Evolutionary conservation across 2,329 filamentous ascomycete genomes (phyloP).

Genomic region (Aspergillaceae sp.): DNA sequence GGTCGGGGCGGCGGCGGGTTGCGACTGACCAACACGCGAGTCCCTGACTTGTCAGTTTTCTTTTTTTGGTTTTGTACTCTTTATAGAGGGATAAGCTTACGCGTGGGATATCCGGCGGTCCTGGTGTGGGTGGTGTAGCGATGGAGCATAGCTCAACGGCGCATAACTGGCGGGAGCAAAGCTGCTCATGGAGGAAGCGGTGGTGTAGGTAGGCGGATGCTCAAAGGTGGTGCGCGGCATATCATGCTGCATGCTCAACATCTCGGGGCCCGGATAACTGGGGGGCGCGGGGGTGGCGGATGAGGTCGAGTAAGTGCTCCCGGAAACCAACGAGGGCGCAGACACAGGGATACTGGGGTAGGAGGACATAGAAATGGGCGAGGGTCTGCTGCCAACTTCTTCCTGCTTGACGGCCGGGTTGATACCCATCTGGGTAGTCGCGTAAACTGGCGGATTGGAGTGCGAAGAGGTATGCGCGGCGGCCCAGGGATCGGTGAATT

Average conservation of each 20-base stretch:
- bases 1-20: slow-evolving; percentile 53
- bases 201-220: slow-evolving; percentile 59
- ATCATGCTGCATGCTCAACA: slow-evolving; percentile 68
- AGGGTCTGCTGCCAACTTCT: slow-evolving; percentile 37
- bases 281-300: slow-evolving; percentile 23
- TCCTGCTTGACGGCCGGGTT: slow-evolving; percentile 50
- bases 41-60: slow-evolving; percentile 16
- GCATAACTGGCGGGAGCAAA: slow-evolving; percentile 66
- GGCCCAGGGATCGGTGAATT: slow-evolving; percentile 87
- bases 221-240: slow-evolving; percentile 66
- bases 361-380: slow-evolving; percentile 49
- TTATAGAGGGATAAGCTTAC: slow-evolving; percentile 50
- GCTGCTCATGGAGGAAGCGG: slow-evolving; percentile 62
- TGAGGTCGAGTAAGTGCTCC: slow-evolving; percentile 55
- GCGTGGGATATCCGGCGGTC: slow-evolving; percentile 70
- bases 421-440: slow-evolving; percentile 53
- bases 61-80: no score
- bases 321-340: slow-evolving; percentile 60
- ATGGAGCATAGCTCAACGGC: slow-evolving; percentile 63
- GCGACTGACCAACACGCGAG: slow-evolving; percentile 26
- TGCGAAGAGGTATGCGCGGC: slow-evolving; percentile 49
- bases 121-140: slow-evolving; percentile 47
- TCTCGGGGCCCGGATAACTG: slow-evolving; percentile 52
- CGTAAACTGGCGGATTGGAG: slow-evolving; percentile 54
- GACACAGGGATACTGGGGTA: slow-evolving; percentile 67